Base-by-base conservation (phyloP, 2,329 filamentous ascomycete genomes). In the Neofusicoccum sp. region DNA sequence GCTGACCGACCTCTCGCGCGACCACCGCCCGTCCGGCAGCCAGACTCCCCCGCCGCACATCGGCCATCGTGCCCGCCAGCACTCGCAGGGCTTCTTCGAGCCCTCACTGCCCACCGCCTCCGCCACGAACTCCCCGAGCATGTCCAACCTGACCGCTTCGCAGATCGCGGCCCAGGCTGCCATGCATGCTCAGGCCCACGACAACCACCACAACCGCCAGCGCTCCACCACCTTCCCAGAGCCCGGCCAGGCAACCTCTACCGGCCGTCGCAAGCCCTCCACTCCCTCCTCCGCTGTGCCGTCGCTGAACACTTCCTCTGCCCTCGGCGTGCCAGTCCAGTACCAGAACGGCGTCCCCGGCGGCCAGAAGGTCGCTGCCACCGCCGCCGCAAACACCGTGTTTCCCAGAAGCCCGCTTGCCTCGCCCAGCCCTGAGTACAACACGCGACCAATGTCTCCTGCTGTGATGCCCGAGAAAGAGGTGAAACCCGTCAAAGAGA, bases 131-230 rank as follows among this genome's bases (percentile, higher is more conserved):
- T 72, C 78, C 84, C 61, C 81, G 81, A 31, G 81, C 84, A 73
- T 75, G 70, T 78, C 79, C 66, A 77, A 77, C 37, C 70, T 87
- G 76, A 76, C 78, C 77, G 87, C 90, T n/a, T 92, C 89, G 75
- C 89, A 92, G 74, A 92, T 93, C 67, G 91, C 91, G 43, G 90
- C 90, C 16, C 90, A 93, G 76, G 87, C 90, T 8, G 91, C 91
- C 62, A 87, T 90, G 71, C 87, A 91, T 79, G 85, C 85, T 37
- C 44, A 47, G 36, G 14, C 28, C 11, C 85, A 88, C 70, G 82
- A 85, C 70, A 80, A 81, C 47, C 75, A 77, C 66, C 76, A 75
- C 69, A 80, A 75, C 64, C 82, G 91, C 22, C 90, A 92, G 73
- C 85, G 90, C 59, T 93, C 90, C 12, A 88, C 91, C 74, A 92